Conservation (phyloP, 2,329 filamentous ascomycete species). For the Neocatenulostroma microsporum region DNA sequence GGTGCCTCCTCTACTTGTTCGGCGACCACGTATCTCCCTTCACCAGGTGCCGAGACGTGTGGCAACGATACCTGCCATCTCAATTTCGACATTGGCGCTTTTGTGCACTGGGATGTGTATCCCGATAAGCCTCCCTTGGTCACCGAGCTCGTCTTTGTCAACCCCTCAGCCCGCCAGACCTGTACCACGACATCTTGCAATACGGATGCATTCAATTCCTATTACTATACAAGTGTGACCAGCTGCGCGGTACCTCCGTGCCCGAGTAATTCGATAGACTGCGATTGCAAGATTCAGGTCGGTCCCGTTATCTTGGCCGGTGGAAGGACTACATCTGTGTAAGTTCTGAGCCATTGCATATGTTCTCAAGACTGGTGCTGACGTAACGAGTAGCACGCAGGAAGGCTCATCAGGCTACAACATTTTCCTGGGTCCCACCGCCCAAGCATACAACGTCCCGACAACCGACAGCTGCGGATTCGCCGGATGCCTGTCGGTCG, state of each 20-base stretch:
- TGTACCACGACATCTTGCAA: slow-evolving; percentile 20
- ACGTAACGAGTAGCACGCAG: slow-evolving; percentile 10
- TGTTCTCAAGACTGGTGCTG: not conserved
- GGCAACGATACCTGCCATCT: slow-evolving; percentile 12
- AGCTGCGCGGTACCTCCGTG: slow-evolving; percentile 15
- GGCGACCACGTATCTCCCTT: not conserved
- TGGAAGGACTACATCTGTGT: slow-evolving; percentile 15
- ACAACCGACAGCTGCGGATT: slow-evolving; percentile 7
- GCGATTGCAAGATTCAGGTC: slow-evolving; percentile 18
- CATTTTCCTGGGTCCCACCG: slow-evolving; percentile 16
- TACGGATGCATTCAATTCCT: slow-evolving; percentile 12
- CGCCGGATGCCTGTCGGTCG: slow-evolving; percentile 7
- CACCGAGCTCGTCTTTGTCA: slow-evolving; percentile 14
- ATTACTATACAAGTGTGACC: slow-evolving; percentile 11
- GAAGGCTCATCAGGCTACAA: slow-evolving; percentile 14
- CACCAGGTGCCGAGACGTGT: slow-evolving; percentile 9
- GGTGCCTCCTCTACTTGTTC: slow-evolving; percentile 2
- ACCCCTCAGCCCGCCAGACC: slow-evolving; percentile 10
- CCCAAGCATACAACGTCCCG: slow-evolving; percentile 11
- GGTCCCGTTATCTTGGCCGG: slow-evolving; percentile 13
- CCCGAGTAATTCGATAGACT: slow-evolving; percentile 17
- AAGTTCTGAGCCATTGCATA: no score
- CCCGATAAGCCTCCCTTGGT: slow-evolving; percentile 8
- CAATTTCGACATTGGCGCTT: slow-evolving; percentile 13
- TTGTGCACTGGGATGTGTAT: slow-evolving; percentile 13